Base-by-base conservation (phyloP, 257 asterid species). In the Buddleja alternifolia region DNA sequence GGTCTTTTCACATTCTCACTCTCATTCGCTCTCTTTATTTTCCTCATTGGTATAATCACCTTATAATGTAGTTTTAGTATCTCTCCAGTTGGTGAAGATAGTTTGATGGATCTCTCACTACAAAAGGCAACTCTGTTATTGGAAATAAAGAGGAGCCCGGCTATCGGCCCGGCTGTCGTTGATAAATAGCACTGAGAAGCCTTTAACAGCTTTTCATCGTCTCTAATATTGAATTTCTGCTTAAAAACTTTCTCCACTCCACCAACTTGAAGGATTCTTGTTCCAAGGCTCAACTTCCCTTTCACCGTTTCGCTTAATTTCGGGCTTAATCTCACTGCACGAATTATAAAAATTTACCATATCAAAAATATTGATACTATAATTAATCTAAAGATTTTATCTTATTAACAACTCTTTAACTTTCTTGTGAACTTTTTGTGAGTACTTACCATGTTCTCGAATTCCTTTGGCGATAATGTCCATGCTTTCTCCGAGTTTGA, bases 81-180 rank as follows among this genome's bases (percentile, higher is more conserved):
- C 41, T 78, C 67, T 29, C 83, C 80, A 1, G 60, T 45, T 16
- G 85, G 66, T 60, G 82, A 76, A 34, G 85, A 11, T 46, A 73
- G 4, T 73, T 72, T 76, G 46, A 80, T 66, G 40, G 75, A 73
- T 61, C 80, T 76, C 41, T 80, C 79, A 19, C 79, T 80, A 73
- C 85, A 80, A 63, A 80, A 80, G 47, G 81, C 78, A 8, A 81
- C 67, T 71, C 76, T 74, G 7, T 74, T 45, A 5, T 56, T 81
- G 0, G 81, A 81, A 25, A 77, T 48, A 15, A 77, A 77, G 23
- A 77, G 76, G 2, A 74, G 74, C 8, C 83, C 83, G 25, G 81
- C 83, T 58, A 77, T 81, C 1, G 81, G 85, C 44, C 83, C 85
- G 2, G 57, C 76, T 39, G 85, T 77, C 2, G 85, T 77, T 40